Evolutionary conservation across 176 grass and related monocot genomes (phyloP).

Genomic region (Aegilops speltoides): DNA sequence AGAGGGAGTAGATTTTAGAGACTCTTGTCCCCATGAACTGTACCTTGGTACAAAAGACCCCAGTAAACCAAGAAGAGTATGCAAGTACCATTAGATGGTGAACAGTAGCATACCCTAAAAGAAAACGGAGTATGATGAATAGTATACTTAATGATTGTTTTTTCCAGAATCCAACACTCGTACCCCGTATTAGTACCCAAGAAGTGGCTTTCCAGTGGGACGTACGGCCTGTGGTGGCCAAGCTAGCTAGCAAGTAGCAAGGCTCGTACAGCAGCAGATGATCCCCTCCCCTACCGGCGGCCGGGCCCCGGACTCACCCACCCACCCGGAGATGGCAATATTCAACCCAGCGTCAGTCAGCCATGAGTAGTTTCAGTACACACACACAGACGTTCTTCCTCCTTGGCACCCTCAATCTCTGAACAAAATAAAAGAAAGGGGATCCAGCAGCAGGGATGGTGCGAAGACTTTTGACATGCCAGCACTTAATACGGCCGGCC

Average conservation of each 20-base stretch:
- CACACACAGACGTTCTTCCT: not conserved
- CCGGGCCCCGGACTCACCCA: conserved; percentile 15
- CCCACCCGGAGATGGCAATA: conserved; percentile 29
- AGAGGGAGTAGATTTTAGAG: no score
- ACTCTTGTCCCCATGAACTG: no score
- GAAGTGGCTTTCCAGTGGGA: not conserved
- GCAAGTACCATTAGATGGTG: no score
- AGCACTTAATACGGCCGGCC: not conserved
- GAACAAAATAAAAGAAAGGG: not conserved
- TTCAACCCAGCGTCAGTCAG: conserved; percentile 14
- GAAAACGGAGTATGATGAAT: no score
- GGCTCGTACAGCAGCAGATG: not conserved
- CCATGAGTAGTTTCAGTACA: not conserved
- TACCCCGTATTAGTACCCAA: no score
- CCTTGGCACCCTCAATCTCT: not conserved
- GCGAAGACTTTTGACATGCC: conserved; percentile 21
- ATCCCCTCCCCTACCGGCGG: conserved; percentile 1
- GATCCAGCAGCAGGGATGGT: not conserved
- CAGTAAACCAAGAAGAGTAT: no score
- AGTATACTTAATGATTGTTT: no score
- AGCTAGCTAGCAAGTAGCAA: no score
- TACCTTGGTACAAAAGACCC: not conserved
- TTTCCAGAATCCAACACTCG: no score
- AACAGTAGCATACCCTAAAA: no score
- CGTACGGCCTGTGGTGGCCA: not conserved